Base-by-base conservation (phyloP, 768 basidiomycete species). In the Suillus clintonianus region DNA sequence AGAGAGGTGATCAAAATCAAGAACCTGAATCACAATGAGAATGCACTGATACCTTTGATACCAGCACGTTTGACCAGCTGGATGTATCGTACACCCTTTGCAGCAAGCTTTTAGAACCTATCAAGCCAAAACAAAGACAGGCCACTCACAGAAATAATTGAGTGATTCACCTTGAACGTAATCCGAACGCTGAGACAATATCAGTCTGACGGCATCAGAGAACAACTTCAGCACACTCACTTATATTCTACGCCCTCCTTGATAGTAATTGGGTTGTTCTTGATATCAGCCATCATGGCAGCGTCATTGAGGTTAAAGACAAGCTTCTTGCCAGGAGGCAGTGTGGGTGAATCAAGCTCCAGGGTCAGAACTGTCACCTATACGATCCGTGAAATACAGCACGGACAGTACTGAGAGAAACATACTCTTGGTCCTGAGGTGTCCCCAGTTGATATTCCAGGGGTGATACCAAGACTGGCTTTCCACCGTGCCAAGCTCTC, bases 401-500 rank as follows among this genome's bases (percentile, higher is more conserved):
- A 69, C 70, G 70, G 65, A 62, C 61, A 65, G 69, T 48, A 67
- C 62, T 8, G 59, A 45, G 62, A 62, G 60, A 13, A 56, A 59
- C 72, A 47, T 63, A 90, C 94, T 86, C 92, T 93, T 58, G 91
- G 91, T 15, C 86, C 86, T 68, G 64, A 77, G 15, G 80, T 74
- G 62, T 79, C 71, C 22, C 72, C 78, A 15, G 56, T 34, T 5
- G 73, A 32, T 22, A 74, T 80, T 34, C 85, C 88, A 39, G 86
- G 83, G 59, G 85, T 83, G 64, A 98, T 88, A 60, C 97, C 97
- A 32, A 99, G 83, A 60, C 90, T 94, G 43, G 93, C 94, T 76
- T 99, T 99, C 97, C 97, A 99, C 67, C 94, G 89, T 37, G 90
- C 89, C 70, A 99, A 84, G 75, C 92, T 94, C 78, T 97, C 96